Percentiles rank a stretch among this genome's conserved stretches.
Evolutionary conservation across 1,139 yeast species (phyloP).

Genomic region (Pichia sorboxylosa): DNA sequence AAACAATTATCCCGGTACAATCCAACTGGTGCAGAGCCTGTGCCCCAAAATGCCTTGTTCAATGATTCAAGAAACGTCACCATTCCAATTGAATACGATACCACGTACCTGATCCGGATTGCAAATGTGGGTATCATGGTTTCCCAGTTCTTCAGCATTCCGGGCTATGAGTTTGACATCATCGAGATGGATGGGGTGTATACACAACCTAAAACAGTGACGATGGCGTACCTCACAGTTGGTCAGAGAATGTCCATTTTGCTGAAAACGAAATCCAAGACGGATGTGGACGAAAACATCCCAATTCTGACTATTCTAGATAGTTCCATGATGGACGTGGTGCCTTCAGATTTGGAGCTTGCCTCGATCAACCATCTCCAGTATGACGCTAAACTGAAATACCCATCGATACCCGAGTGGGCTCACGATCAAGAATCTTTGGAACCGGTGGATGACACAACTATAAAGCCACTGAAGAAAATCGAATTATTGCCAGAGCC

Average conservation of each 20-base stretch:
- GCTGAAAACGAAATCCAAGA: constrained; percentile 36
- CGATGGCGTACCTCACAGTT: constrained; percentile 49
- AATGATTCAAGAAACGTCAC: constrained; percentile 53
- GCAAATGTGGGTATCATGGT: constrained; percentile 62
- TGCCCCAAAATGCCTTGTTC: constrained; percentile 54
- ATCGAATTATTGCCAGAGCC: constrained; percentile 40
- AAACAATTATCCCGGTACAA: constrained; percentile 50
- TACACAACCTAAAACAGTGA: constrained; percentile 46
- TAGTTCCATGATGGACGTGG: constrained; percentile 51
- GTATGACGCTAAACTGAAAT: constrained; percentile 30
- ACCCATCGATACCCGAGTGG: constrained; percentile 11
- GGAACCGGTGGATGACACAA: constrained; percentile 42
- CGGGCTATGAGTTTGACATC: constrained; percentile 54
- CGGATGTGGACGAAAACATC: constrained; percentile 35
- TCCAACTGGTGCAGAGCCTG: constrained; percentile 78
- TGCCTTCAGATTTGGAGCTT: constrained; percentile 39
- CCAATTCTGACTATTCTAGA: constrained; percentile 56
- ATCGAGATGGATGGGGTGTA: constrained; percentile 69
- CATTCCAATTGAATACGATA: constrained; percentile 46
- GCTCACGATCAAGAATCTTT: constrained; percentile 17
- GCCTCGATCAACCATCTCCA: constrained; percentile 44
- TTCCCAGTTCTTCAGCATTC: constrained; percentile 56
- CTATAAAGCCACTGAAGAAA: constrained; percentile 35
- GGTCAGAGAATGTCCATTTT: constrained; percentile 64
- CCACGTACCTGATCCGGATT: constrained; percentile 52